A percentile compares a stretch with the other conserved stretches of the same genome.
phyloP scores from a whole-genome alignment of 257 asterid genomes.

The Solanum paucissectum region DNA sequence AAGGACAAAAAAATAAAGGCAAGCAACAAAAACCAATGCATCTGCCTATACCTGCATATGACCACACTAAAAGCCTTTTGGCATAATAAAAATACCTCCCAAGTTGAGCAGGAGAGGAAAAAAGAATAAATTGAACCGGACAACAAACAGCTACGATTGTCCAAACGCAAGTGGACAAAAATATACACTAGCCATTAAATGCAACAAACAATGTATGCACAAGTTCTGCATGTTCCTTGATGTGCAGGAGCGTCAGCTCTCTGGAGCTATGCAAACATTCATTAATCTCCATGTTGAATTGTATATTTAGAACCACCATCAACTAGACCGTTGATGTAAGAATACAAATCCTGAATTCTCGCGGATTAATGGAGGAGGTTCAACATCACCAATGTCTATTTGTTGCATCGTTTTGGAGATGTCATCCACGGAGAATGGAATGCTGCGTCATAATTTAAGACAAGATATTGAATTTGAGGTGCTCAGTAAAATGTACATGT shows the following conservation, averaged over 20 bases:
- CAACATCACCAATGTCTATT: constrained; percentile 67
- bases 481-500: not conserved
- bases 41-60: constrained; percentile 27
- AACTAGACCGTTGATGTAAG: constrained; percentile 62
- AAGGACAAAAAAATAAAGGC: constrained; percentile 13
- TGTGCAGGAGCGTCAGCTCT: not conserved
- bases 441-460: constrained; percentile 44
- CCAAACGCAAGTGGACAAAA: constrained; percentile 20
- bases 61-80: constrained; percentile 23
- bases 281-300: not conserved
- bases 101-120: constrained; percentile 26
- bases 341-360: constrained; percentile 85
- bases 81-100: constrained; percentile 28
- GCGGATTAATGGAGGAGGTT: constrained; percentile 90
- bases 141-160: constrained; percentile 32
- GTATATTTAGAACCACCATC: constrained; percentile 5
- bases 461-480: not conserved
- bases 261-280: constrained; percentile 5
- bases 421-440: constrained; percentile 94
- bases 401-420: constrained; percentile 83
- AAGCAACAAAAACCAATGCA: constrained; percentile 17
- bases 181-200: constrained; percentile 27
- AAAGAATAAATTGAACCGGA: constrained; percentile 35
- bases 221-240: constrained; percentile 17
- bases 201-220: constrained; percentile 32